Percentiles rank a stretch among this genome's conserved stretches.
Evolutionary conservation across 1,284 basidiomycete genomes (phyloP).

Genomic region (Abortiporus biennis): DNA sequence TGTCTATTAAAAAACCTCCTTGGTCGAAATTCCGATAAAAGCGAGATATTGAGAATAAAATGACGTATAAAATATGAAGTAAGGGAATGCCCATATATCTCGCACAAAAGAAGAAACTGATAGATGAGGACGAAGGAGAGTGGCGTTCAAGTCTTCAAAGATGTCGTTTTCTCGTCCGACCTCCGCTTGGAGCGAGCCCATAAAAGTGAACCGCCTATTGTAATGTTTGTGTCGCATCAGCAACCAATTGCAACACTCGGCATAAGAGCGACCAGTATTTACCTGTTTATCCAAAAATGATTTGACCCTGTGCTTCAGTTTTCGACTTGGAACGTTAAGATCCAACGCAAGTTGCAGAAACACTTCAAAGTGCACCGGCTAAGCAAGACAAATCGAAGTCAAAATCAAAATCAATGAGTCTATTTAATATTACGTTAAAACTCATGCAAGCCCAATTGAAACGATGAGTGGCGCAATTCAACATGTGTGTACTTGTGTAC

Average conservation of each 20-base stretch:
- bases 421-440: neutral
- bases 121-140: too few species aligned
- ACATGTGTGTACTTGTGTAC: too few species aligned
- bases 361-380: slow-evolving; percentile 58
- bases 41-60: too few species aligned
- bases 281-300: slow-evolving; percentile 57
- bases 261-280: slow-evolving; percentile 4
- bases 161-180: slow-evolving; percentile 19
- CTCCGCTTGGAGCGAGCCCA: slow-evolving; percentile 26
- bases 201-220: slow-evolving; percentile 55
- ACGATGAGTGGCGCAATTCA: too few species aligned
- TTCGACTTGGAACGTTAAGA: slow-evolving; percentile 25
- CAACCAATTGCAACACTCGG: neutral
- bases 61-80: too few species aligned
- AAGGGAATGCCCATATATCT: too few species aligned
- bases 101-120: too few species aligned
- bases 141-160: too few species aligned
- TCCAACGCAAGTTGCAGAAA: slow-evolving; percentile 36
- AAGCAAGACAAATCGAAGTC: slow-evolving; percentile 5
- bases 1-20: too few species aligned
- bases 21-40: too few species aligned
- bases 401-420: neutral
- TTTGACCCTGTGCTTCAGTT: slow-evolving; percentile 36
- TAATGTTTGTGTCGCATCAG: neutral
- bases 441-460: neutral